Evolutionary conservation across 1,284 basidiomycete species (phyloP).

Genomic region (Lignosus rhinocerotis): DNA sequence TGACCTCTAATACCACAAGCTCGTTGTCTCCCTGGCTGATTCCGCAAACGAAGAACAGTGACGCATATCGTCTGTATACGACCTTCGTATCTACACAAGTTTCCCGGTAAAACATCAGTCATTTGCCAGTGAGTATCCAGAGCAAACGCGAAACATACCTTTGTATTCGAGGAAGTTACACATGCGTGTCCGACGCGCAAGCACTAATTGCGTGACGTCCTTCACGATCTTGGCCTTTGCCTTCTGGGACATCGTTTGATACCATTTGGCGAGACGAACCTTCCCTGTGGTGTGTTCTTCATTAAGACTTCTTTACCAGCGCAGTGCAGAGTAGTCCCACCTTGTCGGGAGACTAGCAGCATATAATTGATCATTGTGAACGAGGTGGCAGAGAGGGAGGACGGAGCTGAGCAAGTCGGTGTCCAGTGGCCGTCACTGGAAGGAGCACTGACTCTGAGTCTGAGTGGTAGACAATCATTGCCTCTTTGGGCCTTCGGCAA

Average conservation of each 20-base stretch:
- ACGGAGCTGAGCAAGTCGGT: not conserved
- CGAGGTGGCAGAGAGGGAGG: not conserved
- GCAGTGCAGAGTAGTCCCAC: constrained; percentile 34
- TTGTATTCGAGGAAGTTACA: constrained; percentile 99
- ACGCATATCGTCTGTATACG: constrained; percentile 97
- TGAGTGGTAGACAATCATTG: constrained; percentile 17
- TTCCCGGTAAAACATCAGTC: not conserved
- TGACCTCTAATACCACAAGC: constrained; percentile 92
- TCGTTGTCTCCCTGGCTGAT: constrained; percentile 90
- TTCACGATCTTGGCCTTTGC: constrained; percentile 98
- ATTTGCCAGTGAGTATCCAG: not conserved
- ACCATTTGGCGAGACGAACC: constrained; percentile 99
- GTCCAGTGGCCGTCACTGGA: not conserved
- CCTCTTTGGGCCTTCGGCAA: constrained; percentile 21
- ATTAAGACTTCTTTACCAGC: not conserved
- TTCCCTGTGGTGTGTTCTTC: constrained; percentile 64
- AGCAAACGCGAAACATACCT: constrained; percentile 52
- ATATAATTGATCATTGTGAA: constrained; percentile 42
- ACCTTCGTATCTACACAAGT: constrained; percentile 76
- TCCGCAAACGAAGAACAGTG: constrained; percentile 96
- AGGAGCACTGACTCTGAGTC: too few relatives aligned
- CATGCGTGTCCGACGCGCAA: constrained; percentile 96
- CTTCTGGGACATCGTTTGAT: constrained; percentile 93
- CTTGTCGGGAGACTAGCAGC: constrained; percentile 92
- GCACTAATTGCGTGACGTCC: constrained; percentile 97